Evolutionary conservation across 768 basidiomycete species (phyloP).

Genomic region (Epithele typhae): DNA sequence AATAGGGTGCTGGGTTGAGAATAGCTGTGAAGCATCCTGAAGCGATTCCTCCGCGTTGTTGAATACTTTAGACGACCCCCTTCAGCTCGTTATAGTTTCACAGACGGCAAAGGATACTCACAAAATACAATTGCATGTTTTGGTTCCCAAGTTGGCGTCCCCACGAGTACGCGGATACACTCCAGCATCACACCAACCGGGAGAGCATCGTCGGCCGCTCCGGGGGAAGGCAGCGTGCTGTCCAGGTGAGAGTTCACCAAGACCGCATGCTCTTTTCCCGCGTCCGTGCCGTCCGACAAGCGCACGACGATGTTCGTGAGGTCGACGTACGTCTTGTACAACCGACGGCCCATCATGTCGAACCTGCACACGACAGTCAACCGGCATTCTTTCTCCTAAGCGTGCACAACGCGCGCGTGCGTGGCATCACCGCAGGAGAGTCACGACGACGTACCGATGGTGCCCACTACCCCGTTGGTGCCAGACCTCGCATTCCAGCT

Average conservation of each 20-base stretch:
- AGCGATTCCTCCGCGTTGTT: conserved; percentile 94
- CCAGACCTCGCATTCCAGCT: conserved; percentile 90
- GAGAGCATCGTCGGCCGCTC: conserved; percentile 85
- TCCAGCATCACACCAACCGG: conserved; percentile 92
- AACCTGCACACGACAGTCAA: conserved; percentile 63
- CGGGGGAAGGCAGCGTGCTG: conserved; percentile 84
- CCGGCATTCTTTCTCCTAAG: too few species aligned
- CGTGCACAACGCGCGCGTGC: background rate
- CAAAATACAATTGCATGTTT: conserved; percentile 78
- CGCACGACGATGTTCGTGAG: conserved; percentile 89
- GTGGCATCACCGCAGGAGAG: too few species aligned
- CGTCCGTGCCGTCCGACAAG: conserved; percentile 69
- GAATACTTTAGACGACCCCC: conserved; percentile 55
- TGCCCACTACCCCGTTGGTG: conserved; percentile 83
- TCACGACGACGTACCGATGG: conserved; percentile 57
- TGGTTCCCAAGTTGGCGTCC: conserved; percentile 67
- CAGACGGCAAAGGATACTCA: conserved; percentile 35
- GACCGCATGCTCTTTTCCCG: conserved; percentile 75
- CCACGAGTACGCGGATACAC: conserved; percentile 70
- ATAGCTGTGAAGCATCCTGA: conserved; percentile 93
- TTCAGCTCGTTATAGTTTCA: background rate
- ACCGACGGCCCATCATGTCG: conserved; percentile 82
- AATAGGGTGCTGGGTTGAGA: conserved; percentile 82
- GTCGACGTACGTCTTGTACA: conserved; percentile 84
- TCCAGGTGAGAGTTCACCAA: conserved; percentile 90